Base-by-base conservation (phyloP, 1,284 basidiomycete species). In the Trametes hirsuta region DNA sequence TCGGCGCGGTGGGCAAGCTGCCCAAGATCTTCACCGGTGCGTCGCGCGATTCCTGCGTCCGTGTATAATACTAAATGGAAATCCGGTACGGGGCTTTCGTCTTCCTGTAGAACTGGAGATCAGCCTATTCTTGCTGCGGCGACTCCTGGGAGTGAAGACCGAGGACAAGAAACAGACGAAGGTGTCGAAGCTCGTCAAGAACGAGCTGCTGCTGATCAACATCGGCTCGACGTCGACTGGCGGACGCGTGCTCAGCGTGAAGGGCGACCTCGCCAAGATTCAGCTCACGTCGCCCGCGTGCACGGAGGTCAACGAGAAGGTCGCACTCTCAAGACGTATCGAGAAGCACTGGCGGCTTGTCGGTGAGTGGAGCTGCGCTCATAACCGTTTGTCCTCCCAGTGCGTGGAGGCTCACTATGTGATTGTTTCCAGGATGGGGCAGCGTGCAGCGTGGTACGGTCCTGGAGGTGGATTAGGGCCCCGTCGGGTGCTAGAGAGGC, bases 121-220 rank as follows among this genome's bases (percentile, higher is more conserved):
- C 75, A 93, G 87, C 71, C 79, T 96, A 66, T 97, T 97, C 88
- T 81, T 97, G 47, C 88, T 97, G 47, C 92, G 97, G 65, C 87
- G 97, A 66, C 79, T 99, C 62, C 85, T 99, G n/a, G 97, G 97
- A 77, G 97, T 98, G 68, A 96, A 97, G 77, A 95, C 94, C 30
- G 96, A 98, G 76, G 97, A 98, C 79, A 97, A 96, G 81, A 98
- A 98, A 77, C 94, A 97, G 76, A 97, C 97, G 49, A 98, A 95
- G 76, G 95, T 96, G 30, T 83, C 92, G 55, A 98, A 98, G 77
- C 84, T 98, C 49, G 84, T 88, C 56, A 97, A 97, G 78, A 93
- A 92, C 75, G 97, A 99, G 78, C 86, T 98, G 3, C 80, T 99
- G 18, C 84, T 96, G 59, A 94, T 96, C 80, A 96, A 97, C 79